Conservation (phyloP, 148 eudicot genomes). For the Dysphania ambrosioides region DNA sequence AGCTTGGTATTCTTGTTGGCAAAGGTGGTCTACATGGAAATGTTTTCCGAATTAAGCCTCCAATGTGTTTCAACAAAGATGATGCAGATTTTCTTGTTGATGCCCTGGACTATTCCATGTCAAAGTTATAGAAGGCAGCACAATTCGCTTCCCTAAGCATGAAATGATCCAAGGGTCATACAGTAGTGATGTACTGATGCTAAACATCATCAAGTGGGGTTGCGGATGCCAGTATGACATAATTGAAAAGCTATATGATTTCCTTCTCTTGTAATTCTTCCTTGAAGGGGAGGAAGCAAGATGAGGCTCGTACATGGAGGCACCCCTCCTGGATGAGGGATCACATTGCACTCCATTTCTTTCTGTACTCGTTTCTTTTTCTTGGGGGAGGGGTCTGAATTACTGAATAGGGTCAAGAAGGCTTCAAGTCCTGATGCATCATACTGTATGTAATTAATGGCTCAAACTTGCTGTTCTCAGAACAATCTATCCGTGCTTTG, state of each 20-base stretch:
- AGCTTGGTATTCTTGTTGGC: slow-evolving; percentile 86
- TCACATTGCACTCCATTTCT: no score
- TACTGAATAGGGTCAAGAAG: background rate
- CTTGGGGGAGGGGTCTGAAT: background rate
- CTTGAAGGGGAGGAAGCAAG: background rate
- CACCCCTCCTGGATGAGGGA: no score
- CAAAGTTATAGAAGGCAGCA: slow-evolving; percentile 48
- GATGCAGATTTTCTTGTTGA: slow-evolving; percentile 98
- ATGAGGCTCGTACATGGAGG: no score
- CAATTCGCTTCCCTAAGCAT: background rate
- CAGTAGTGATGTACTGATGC: background rate
- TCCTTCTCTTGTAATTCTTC: background rate
- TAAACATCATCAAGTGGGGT: background rate
- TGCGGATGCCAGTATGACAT: background rate
- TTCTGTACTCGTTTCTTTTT: no score
- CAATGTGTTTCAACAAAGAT: slow-evolving; percentile 87
- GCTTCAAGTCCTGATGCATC: background rate
- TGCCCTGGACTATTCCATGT: slow-evolving; percentile 76
- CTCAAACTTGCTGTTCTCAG: background rate
- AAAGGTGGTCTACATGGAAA: slow-evolving; percentile 97
- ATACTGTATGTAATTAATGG: slow-evolving; percentile 1
- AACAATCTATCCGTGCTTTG: background rate
- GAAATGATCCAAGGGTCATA: background rate
- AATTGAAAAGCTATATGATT: background rate
- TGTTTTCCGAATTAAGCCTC: slow-evolving; percentile 94